phyloP scores from a whole-genome alignment of 164 flowering plant genomes.

The Tetrastigma voinierianum region DNA sequence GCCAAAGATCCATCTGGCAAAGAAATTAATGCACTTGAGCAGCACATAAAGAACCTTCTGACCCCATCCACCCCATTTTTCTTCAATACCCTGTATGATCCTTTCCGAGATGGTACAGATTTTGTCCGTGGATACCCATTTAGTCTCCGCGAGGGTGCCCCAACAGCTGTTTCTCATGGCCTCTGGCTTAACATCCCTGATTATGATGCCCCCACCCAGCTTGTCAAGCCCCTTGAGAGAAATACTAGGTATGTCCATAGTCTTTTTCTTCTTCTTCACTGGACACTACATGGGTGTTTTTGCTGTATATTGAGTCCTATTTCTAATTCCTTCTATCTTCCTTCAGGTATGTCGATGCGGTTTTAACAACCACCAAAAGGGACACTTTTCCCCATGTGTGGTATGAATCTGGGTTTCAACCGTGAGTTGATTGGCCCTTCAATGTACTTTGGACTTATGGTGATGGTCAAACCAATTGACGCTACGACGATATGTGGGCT shows the following conservation, averaged over 20 bases:
- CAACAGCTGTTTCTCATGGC: slow-evolving; percentile 83
- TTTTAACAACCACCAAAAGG: slow-evolving; percentile 80
- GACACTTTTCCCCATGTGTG: slow-evolving; percentile 82
- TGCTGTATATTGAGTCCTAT: no score
- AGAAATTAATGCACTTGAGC: slow-evolving; percentile 76
- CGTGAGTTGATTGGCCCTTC: slow-evolving; percentile 81
- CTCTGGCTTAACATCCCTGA: slow-evolving; percentile 87
- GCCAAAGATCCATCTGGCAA: slow-evolving; percentile 76
- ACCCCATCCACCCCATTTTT: slow-evolving; percentile 74
- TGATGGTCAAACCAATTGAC: slow-evolving; percentile 87
- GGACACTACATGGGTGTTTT: not conserved
- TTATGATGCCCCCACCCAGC: slow-evolving; percentile 88
- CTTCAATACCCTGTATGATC: slow-evolving; percentile 87
- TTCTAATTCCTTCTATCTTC: not conserved
- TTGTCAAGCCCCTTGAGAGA: slow-evolving; percentile 78
- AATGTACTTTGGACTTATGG: slow-evolving; percentile 87
- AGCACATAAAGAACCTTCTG: slow-evolving; percentile 76
- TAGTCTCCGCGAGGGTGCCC: slow-evolving; percentile 77
- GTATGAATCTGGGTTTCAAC: slow-evolving; percentile 74
- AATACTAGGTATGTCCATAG: slow-evolving; percentile 49
- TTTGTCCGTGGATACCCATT: slow-evolving; percentile 90
- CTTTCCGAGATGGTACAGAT: slow-evolving; percentile 76
- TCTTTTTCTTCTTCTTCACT: no score
- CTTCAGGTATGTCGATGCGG: slow-evolving; percentile 74
- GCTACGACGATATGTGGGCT: slow-evolving; percentile 89